Base-by-base conservation (phyloP, 495 filamentous ascomycete genomes). In the Penicillium mononematosum region DNA sequence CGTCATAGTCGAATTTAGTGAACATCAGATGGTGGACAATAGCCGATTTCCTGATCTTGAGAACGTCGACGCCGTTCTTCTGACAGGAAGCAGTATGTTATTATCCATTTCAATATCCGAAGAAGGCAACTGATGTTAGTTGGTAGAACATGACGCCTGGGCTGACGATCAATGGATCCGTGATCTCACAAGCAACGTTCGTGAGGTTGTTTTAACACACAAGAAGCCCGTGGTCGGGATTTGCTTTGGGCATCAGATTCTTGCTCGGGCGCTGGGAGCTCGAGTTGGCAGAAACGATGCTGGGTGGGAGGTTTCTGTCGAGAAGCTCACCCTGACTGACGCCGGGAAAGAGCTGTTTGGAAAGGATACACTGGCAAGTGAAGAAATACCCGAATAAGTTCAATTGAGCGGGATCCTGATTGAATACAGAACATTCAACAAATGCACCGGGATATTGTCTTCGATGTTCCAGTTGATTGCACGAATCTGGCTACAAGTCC, bases 171-270 rank as follows among this genome's bases (percentile, higher is more conserved):
- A 80, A 0, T 96, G 90, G 92, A 90, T 95, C 29, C 19, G 84
- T 14, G 77, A 77, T 9, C 78, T 96, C 1, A 85, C 88, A 0
- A 78, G 84, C 31, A 96, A 84, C 64, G 76, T 81, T 0, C 76
- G 77, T 41, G 68, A 76, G 31, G 49, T 85, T 51, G 65, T 89
- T 44, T 60, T 68, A 46, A 72, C 82, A 41, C 62, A 72, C n/a
- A 70, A 77, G 57, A 81, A 92, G 43, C 78, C 81, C 6, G 75
- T 93, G 14, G 76, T 96, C 29, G 92, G 92, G 4, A 80, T 94
- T 10, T 96, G 92, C 65, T 96, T 92, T 66, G 92, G 92, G n/a
- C 91, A 96, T 66, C 91, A 96, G 71, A 92, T 96, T 48, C 75
- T 96, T 55, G 90, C 83, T 0, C 79, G 92, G 12, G 91, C 91